Evolutionary conservation across 768 basidiomycete genomes (phyloP).

Genomic region (Pisolithus albus): DNA sequence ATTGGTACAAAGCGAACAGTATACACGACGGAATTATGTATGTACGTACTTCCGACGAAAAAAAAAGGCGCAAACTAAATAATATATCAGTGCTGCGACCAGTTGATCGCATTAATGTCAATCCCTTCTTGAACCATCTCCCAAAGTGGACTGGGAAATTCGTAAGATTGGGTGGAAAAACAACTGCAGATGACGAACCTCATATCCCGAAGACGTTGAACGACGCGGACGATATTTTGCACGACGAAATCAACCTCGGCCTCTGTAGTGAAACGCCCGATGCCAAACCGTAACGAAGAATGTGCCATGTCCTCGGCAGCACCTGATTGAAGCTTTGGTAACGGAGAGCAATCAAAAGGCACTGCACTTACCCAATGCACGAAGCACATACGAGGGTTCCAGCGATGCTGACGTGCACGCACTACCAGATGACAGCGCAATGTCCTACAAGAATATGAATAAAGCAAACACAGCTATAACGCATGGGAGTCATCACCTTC

Average conservation of each 20-base stretch:
- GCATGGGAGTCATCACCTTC: conserved; percentile 50
- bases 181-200: conserved; percentile 42
- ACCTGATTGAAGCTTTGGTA: conserved; percentile 35
- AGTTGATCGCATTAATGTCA: conserved; percentile 90
- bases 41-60: neutral
- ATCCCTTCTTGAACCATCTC: conserved; percentile 99
- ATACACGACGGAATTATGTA: conserved; percentile 10
- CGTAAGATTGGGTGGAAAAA: conserved; percentile 8
- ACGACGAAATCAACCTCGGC: conserved; percentile 95
- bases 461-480: neutral
- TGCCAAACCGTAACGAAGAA: conserved; percentile 93
- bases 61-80: neutral
- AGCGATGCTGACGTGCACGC: conserved; percentile 98
- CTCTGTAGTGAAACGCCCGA: conserved; percentile 97
- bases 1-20: conserved; percentile 4
- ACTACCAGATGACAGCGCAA: conserved; percentile 95
- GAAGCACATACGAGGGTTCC: conserved; percentile 96
- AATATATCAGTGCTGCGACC: conserved; percentile 57
- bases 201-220: conserved; percentile 87
- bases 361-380: conserved; percentile 67
- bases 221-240: conserved; percentile 79
- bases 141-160: conserved; percentile 73
- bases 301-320: conserved; percentile 99
- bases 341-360: neutral
- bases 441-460: conserved; percentile 50